A percentile compares a stretch with the other conserved stretches of the same genome.
phyloP scores from a whole-genome alignment of 192 early-diverging fungal genomes.

The Coemansia sp. region DNA sequence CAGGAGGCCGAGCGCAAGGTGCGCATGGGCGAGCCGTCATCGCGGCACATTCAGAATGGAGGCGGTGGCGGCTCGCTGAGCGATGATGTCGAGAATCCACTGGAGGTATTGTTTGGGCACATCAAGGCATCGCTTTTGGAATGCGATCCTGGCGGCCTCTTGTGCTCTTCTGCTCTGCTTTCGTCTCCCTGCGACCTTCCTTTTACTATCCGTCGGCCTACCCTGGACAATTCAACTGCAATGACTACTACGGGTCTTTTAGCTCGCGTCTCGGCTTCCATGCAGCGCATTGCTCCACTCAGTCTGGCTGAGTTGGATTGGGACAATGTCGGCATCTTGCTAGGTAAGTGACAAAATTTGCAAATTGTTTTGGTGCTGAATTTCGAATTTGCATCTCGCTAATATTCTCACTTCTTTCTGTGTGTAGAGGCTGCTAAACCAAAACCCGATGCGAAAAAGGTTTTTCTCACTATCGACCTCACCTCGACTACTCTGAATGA shows the following conservation, averaged over 20 bases:
- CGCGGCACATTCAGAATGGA: not conserved
- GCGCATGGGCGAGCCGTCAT: conserved; percentile 10
- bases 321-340: conserved; percentile 92
- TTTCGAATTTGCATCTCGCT: not conserved
- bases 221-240: conserved; percentile 7
- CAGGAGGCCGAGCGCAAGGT: conserved; percentile 19
- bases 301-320: conserved; percentile 76
- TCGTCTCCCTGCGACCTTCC: conserved; percentile 20
- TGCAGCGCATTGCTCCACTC: conserved; percentile 85
- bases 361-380: not conserved
- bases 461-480: conserved; percentile 93
- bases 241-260: conserved; percentile 11
- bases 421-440: conserved; percentile 80
- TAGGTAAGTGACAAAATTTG: conserved; percentile 28
- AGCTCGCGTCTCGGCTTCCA: conserved; percentile 52
- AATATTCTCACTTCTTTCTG: conserved; percentile 4
- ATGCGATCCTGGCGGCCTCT: not conserved
- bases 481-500: conserved; percentile 75
- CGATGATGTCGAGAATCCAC: conserved; percentile 10
- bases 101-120: conserved; percentile 27
- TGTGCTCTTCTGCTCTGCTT: conserved; percentile 5
- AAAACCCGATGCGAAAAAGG: conserved; percentile 60
- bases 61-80: not conserved
- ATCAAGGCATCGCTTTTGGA: conserved; percentile 19
- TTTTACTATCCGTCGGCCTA: conserved; percentile 38